Conservation (phyloP, 305 asterid genomes). For the Stenogyne calaminthoides region DNA sequence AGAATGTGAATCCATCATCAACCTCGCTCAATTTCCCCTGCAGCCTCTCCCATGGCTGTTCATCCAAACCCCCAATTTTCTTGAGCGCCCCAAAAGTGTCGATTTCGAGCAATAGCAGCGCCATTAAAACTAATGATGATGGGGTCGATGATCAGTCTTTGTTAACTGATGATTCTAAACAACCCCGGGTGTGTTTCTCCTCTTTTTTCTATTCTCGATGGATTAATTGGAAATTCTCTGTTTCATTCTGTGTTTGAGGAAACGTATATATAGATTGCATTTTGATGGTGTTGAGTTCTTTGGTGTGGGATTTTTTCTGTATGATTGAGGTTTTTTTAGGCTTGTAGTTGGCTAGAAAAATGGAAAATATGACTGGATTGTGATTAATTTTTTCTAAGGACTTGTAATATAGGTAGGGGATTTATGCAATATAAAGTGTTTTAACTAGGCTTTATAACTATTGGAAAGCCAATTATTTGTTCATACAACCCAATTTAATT, state of each 20-base stretch:
- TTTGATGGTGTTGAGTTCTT: background rate
- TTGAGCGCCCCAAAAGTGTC: conserved; percentile 50
- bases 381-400: background rate
- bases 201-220: background rate
- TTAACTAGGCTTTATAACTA: background rate
- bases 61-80: conserved; percentile 43
- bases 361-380: background rate
- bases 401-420: background rate
- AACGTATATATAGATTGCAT: background rate
- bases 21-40: conserved; percentile 40
- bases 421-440: background rate
- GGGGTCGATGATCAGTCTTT: conserved; percentile 48
- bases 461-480: background rate
- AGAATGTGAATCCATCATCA: conserved; percentile 14
- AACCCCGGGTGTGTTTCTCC: conserved; percentile 70
- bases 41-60: conserved; percentile 33
- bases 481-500: background rate
- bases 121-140: conserved; percentile 49
- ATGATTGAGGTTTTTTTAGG: background rate
- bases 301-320: background rate
- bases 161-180: conserved; percentile 43
- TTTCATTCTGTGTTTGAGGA: background rate
- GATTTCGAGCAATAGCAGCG: conserved; percentile 53
- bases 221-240: background rate
- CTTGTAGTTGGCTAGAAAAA: background rate